A percentile compares a stretch with the other conserved stretches of the same genome.
Conservation (phyloP, 305 asterid species). For the Fraxinus baroniana region DNA sequence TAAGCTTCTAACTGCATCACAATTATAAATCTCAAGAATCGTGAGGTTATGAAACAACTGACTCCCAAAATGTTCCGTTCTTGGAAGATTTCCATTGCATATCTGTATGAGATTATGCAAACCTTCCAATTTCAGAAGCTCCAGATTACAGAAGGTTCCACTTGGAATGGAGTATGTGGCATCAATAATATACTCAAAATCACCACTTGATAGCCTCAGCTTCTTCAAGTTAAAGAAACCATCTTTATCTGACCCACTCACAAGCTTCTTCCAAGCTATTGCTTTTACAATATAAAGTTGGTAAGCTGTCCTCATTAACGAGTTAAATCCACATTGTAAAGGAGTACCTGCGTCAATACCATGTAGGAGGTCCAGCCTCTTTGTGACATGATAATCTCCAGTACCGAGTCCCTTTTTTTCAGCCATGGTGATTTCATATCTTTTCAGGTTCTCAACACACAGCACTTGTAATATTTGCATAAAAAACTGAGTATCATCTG, state of each 20-base stretch:
- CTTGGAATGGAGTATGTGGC: neutral
- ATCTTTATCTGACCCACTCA: neutral
- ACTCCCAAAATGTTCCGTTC: neutral
- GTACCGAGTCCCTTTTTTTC: neutral
- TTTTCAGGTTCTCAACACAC: neutral
- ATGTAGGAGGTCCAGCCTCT: neutral
- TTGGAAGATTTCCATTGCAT: neutral
- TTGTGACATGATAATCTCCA: neutral
- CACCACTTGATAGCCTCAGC: neutral
- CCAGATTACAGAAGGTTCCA: neutral
- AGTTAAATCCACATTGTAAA: neutral
- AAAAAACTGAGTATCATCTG: neutral
- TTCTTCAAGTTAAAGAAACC: neutral
- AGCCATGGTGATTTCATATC: neutral
- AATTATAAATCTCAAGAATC: neutral
- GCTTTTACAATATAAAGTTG: neutral
- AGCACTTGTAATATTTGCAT: neutral
- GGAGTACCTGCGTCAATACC: neutral
- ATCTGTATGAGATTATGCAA: neutral
- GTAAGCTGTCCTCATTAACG: neutral
- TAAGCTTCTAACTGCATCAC: slow-evolving; percentile 6
- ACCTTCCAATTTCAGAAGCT: neutral
- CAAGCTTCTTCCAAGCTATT: neutral
- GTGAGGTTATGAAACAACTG: neutral
- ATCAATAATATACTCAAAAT: neutral